These are phyloP conservation scores for Allantophomopsis lycopodina DNA, from an alignment of 2,329 filamentous ascomycete genomes.

Conservation along the genomic window DNA sequence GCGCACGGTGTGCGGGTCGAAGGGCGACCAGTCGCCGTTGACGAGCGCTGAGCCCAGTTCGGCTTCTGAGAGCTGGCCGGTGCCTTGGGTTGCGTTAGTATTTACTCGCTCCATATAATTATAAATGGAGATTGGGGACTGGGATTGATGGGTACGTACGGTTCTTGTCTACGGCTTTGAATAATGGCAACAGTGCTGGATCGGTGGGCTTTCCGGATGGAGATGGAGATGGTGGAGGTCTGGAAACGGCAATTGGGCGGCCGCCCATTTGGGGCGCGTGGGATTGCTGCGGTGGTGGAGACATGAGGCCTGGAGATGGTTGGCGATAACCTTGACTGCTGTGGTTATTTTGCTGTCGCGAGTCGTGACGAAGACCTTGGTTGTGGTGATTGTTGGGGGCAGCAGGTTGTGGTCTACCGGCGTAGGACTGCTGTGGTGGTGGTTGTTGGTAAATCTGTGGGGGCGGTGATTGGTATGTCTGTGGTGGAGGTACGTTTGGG, in stretches of 20 bases:
- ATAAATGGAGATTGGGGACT: too few species aligned
- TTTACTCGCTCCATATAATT: too few species aligned
- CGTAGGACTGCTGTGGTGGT: background rate
- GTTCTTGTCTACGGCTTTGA: constrained; percentile 81
- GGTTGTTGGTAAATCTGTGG: background rate
- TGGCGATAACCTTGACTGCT: background rate
- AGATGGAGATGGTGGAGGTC: constrained; percentile 53
- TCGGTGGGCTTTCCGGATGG: constrained; percentile 40
- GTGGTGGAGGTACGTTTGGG: background rate
- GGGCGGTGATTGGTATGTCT: background rate
- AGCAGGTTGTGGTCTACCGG: background rate
- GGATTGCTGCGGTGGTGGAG: background rate
- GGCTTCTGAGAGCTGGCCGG: constrained; percentile 69
- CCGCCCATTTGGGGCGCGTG: constrained; percentile 3
- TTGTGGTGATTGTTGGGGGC: constrained; percentile 1
- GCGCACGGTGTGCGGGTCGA: constrained; percentile 84
- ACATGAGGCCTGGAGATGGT: too few species aligned
- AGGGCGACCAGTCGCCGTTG: constrained; percentile 90
- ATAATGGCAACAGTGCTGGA: constrained; percentile 69
- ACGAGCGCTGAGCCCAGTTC: constrained; percentile 86
- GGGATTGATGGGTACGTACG: constrained; percentile 28
- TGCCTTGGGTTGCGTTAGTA: constrained; percentile 31
- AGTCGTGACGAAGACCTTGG: background rate
- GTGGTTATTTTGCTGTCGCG: constrained; percentile 1
- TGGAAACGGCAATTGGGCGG: constrained; percentile 23